Evolutionary conservation across 768 basidiomycete genomes (phyloP), one percentile per base, ranked within the genome.

Genomic region (Kwoniella sp.): DNA sequence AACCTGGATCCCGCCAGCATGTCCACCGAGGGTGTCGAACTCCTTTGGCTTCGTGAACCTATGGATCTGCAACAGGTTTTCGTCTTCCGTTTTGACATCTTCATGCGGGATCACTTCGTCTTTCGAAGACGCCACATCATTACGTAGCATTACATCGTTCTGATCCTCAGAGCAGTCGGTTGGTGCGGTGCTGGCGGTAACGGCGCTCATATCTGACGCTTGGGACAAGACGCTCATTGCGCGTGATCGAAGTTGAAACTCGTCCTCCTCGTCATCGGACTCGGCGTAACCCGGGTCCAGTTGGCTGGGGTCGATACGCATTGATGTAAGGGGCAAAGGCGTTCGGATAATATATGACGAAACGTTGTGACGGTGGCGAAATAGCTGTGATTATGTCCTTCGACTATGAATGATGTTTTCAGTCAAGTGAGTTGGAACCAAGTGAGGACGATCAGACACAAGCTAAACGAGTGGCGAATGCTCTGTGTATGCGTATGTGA

Each of bases 1-100:
- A 19, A 44, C 21, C 13, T 22, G 17, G 21, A 60, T 46, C 10
- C 59, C 50, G 17, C 40, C 40, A 10, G 8, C 10, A 21, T 60
- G 59, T 52, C 59, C 59, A 46, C 59, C 59, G 22, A 47, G 47
- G 3, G 57, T 58, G 7, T 58, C 57, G 8, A 58, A 36, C 0
- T 58, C 47, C 13, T 15, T 26, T 21, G 40, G 37, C 4, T 19
- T 19, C 17, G 7, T 9, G 17, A 44, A 44, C 3, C 17, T 4
- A 19, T 44, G 17, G 10, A 19, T 44, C 3, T 44, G 8, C 17
- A 9, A 3, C 40, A 9, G 17, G 17, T 44, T 19, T 19, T 44
- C 40, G 4, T 3, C 8, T 44, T 19, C 40, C 40, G 17, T 9
- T 15, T 10, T 44, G 17, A 19, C 10, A 44, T 44, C 40, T 10